phyloP scores from a whole-genome alignment of 2,329 filamentous ascomycete genomes.

The Monilinia polystroma region DNA sequence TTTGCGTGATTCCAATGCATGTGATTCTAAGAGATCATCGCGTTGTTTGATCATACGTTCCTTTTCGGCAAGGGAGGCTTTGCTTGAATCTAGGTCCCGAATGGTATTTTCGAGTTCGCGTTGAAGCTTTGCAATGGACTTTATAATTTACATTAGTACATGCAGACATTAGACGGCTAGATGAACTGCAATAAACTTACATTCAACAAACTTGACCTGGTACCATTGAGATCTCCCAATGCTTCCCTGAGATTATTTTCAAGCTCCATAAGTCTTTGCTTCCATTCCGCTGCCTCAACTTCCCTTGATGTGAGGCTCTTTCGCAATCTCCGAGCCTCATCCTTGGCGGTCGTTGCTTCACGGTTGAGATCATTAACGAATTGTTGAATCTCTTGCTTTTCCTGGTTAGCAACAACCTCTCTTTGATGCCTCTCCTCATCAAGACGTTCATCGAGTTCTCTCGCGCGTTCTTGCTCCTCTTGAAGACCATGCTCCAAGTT shows the following conservation, averaged over 20 bases:
- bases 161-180: not conserved
- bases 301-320: conserved; percentile 82
- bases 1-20: conserved; percentile 81
- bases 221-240: conserved; percentile 83
- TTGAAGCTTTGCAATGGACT: conserved; percentile 84
- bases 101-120: conserved; percentile 82
- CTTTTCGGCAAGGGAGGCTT: conserved; percentile 80
- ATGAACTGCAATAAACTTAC: conserved; percentile 45
- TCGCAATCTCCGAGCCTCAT: conserved; percentile 77
- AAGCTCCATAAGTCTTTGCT: conserved; percentile 83
- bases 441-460: conserved; percentile 72
- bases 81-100: conserved; percentile 76
- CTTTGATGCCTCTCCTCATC: conserved; percentile 79
- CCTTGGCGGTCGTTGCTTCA: conserved; percentile 77
- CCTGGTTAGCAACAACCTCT: conserved; percentile 80
- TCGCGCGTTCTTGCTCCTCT: conserved; percentile 76
- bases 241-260: conserved; percentile 86
- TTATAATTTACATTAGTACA: conserved; percentile 28
- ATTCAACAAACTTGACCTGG: conserved; percentile 79
- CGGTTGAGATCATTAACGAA: conserved; percentile 89
- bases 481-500: conserved; percentile 76
- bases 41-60: conserved; percentile 87
- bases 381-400: conserved; percentile 94
- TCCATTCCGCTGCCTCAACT: conserved; percentile 87
- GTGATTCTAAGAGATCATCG: conserved; percentile 82